phyloP scores from a whole-genome alignment of 2,329 filamentous ascomycete species.

The Ceratocystis papillata region DNA sequence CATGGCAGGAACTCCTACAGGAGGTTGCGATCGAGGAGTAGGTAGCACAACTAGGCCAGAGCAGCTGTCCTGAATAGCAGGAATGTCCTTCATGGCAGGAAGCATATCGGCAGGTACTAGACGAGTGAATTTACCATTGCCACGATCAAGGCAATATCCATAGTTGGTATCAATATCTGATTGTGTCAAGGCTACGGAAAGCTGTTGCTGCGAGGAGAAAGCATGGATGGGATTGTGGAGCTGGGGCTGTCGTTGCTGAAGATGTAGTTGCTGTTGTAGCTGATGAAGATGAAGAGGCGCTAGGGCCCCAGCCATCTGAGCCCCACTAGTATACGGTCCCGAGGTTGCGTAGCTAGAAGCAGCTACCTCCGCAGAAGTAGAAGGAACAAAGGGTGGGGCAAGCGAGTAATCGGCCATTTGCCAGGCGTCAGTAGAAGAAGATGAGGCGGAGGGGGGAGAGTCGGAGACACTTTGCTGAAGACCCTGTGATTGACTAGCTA shows the following conservation, averaged over 20 bases:
- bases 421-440: conserved; percentile 7
- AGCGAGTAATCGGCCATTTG: background rate
- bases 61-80: conserved; percentile 33
- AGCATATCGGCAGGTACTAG: conserved; percentile 47
- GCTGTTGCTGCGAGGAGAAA: background rate
- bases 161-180: conserved; percentile 28
- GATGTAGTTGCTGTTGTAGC: conserved; percentile 14
- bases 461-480: background rate
- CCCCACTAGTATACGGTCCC: background rate
- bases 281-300: conserved; percentile 15
- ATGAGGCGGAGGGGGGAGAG: background rate
- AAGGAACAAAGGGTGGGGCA: conserved; percentile 18
- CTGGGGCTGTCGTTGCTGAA: conserved; percentile 11
- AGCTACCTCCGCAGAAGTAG: background rate
- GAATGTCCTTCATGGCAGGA: conserved; percentile 37
- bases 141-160: conserved; percentile 44
- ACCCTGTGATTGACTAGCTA: background rate
- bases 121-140: conserved; percentile 43
- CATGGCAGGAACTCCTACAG: conserved; percentile 32
- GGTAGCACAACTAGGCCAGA: conserved; percentile 41
- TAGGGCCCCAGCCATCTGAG: background rate
- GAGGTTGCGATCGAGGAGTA: conserved; percentile 29
- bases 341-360: background rate
- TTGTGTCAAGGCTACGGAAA: conserved; percentile 7
- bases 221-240: background rate